These are phyloP conservation scores for Chaetomium sp. DNA, from an alignment of 2,329 filamentous ascomycete species.

Conservation along the genomic window DNA sequence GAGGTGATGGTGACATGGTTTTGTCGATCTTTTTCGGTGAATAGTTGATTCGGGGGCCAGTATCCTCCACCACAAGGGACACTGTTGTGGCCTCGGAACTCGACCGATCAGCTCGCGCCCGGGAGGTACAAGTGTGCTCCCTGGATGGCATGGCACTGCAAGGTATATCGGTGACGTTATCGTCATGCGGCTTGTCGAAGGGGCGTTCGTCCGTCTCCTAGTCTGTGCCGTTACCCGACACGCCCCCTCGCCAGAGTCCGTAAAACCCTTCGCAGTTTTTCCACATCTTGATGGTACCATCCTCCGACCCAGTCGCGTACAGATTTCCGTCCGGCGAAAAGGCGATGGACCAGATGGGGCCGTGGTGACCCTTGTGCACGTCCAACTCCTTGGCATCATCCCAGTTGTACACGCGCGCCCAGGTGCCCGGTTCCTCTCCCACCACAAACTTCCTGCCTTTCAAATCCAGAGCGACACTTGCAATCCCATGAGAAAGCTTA, in stretches of 20 bases:
- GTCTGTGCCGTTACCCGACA: constrained; percentile 40
- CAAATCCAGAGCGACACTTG: constrained; percentile 85
- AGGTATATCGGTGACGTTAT: constrained; percentile 15
- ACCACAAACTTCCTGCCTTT: constrained; percentile 82
- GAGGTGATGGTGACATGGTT: not conserved
- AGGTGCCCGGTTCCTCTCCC: constrained; percentile 88
- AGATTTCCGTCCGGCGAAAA: constrained; percentile 96
- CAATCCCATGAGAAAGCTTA: constrained; percentile 79
- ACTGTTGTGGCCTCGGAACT: constrained; percentile 8
- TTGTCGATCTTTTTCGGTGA: constrained; percentile 15
- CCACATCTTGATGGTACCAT: constrained; percentile 95
- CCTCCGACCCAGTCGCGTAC: constrained; percentile 94
- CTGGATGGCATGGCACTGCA: not conserved
- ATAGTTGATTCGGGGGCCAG: constrained; percentile 23
- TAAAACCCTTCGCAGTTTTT: constrained; percentile 69
- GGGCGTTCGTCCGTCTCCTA: constrained; percentile 40
- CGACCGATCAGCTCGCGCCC: constrained; percentile 9
- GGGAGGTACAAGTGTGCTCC: not conserved
- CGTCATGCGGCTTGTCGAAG: constrained; percentile 28
- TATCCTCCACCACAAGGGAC: constrained; percentile 10
- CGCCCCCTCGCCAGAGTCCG: constrained; percentile 62
- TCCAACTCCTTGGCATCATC: constrained; percentile 83
- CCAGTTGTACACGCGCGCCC: constrained; percentile 93
- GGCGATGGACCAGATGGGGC: constrained; percentile 92
- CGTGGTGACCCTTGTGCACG: constrained; percentile 94